Conservation (phyloP, 1,284 basidiomycete genomes). For the Pseudozyma flocculosa region DNA sequence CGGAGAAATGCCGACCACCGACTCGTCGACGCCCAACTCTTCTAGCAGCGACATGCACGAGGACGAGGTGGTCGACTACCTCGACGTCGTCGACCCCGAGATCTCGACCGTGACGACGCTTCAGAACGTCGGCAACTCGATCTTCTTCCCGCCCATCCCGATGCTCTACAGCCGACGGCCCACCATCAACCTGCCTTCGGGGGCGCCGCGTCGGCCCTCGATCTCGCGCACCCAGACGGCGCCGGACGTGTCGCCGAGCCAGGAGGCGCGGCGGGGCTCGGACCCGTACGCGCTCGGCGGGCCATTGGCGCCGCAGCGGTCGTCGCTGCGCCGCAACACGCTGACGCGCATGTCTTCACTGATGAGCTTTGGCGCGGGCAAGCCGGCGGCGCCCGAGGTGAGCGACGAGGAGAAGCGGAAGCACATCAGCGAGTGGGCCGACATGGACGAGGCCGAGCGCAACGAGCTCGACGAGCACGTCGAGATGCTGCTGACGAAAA, state of each 20-base stretch:
- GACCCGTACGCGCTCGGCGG: background rate
- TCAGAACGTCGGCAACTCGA: constrained; percentile 75
- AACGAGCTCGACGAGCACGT: constrained; percentile 72
- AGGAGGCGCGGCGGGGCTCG: no score
- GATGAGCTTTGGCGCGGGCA: constrained; percentile 6
- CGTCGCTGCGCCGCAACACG: background rate
- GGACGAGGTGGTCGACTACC: constrained; percentile 46
- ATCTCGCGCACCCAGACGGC: no score
- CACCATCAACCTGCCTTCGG: constrained; percentile 63
- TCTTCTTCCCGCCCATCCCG: constrained; percentile 69
- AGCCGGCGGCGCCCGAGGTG: constrained; percentile 15
- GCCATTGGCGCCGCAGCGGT: background rate
- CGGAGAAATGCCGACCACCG: background rate
- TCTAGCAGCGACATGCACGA: constrained; percentile 31
- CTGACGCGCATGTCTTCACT: background rate
- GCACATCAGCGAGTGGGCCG: constrained; percentile 46
- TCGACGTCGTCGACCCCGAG: constrained; percentile 77
- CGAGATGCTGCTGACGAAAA: constrained; percentile 71
- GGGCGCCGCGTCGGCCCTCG: no score
- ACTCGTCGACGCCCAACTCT: constrained; percentile 1
- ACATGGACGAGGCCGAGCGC: constrained; percentile 54
- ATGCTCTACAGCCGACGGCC: constrained; percentile 71
- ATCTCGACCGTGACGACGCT: constrained; percentile 71
- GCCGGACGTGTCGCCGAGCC: no score
- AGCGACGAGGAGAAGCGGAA: constrained; percentile 37